Evolutionary conservation across 2,329 filamentous ascomycete species (phyloP).

Genomic region (Botryotinia globosa): DNA sequence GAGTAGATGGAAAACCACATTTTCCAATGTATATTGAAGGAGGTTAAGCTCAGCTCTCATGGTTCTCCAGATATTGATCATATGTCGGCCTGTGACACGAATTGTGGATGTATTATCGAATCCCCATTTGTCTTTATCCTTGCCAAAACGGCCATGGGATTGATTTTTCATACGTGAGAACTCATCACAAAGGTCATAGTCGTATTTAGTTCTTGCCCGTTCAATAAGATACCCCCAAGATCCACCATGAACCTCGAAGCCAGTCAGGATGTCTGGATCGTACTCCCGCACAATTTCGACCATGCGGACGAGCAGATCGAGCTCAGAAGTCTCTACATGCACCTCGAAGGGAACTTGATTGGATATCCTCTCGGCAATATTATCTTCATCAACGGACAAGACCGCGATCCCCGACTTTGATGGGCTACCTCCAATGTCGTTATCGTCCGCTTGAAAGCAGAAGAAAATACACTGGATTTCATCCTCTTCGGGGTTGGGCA

Average conservation of each 20-base stretch:
- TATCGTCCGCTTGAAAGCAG: slow-evolving; percentile 77
- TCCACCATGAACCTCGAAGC: slow-evolving; percentile 88
- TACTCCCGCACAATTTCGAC: slow-evolving; percentile 78
- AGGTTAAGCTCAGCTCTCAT: slow-evolving; percentile 92
- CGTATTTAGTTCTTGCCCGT: slow-evolving; percentile 78
- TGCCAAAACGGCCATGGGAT: slow-evolving; percentile 79
- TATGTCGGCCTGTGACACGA: slow-evolving; percentile 86
- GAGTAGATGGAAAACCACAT: slow-evolving; percentile 86
- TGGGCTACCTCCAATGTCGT: slow-evolving; percentile 49
- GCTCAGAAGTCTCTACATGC: slow-evolving; percentile 71
- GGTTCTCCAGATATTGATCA: slow-evolving; percentile 95
- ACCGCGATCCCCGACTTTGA: slow-evolving; percentile 70
- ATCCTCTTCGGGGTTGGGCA: slow-evolving; percentile 88
- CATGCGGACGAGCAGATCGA: slow-evolving; percentile 81
- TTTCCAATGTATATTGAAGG: slow-evolving; percentile 94
- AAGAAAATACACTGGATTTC: slow-evolving; percentile 88
- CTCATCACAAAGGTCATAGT: slow-evolving; percentile 87
- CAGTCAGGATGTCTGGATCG: slow-evolving; percentile 91
- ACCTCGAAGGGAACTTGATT: slow-evolving; percentile 63
- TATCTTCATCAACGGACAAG: slow-evolving; percentile 58
- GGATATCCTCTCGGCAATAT: slow-evolving; percentile 58
- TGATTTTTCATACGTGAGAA: slow-evolving; percentile 84
- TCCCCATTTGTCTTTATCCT: slow-evolving; percentile 85
- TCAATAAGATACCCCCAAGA: slow-evolving; percentile 98
- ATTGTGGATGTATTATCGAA: slow-evolving; percentile 93